Evolutionary conservation across 345 rosid species (phyloP), one percentile per base, ranked within the genome.

Genomic region (Heritiera littoralis): DNA sequence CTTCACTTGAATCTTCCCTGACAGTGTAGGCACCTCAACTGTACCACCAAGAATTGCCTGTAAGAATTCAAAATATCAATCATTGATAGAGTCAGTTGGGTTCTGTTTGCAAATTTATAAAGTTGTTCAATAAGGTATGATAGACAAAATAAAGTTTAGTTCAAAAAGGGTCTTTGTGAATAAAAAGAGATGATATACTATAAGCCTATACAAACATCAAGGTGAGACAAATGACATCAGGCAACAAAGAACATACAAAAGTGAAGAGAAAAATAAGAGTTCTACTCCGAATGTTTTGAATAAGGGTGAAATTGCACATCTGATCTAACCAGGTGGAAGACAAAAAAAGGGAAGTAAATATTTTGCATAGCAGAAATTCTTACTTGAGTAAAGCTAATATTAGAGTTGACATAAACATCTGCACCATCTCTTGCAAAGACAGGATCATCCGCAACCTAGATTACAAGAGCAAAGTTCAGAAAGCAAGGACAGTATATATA

Each of bases 41-140:
- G 85, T 85, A 80, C 94, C 98, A 41, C 98, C 99, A 61, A 95
- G 90, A 86, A 93, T 90, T 69, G 98, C 99, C 98, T 95, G 93
- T 67, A 78, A 80, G 78, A 83, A 58, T 72, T 67, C 48, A 20
- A 82, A 75, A 83, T 49, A 46, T 52, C 46, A 75, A 65, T 79
- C 43, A 38, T 56, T 9, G 17, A 49, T 10, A 74, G 66, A 77
- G 52, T 45, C 23, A 78, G 18, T 55, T 63, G 46, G 79, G 45
- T 23, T 14, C 40, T 68, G 46, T 46, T 52, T 48, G 30, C 75
- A 71, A 78, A 78, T 48, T 54, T 56, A 55, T 54, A 43, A 55
- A 56, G 11, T 2, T 43, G 9, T 5, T 28, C 38, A 15, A 79
- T 8, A 61, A 6, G 52, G 40, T 13, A 79, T 13, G 65, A 49